Percentiles rank a stretch among this genome's conserved stretches.
Conservation (phyloP, 768 basidiomycete species). For the Pleurotus citrinopileatus region DNA sequence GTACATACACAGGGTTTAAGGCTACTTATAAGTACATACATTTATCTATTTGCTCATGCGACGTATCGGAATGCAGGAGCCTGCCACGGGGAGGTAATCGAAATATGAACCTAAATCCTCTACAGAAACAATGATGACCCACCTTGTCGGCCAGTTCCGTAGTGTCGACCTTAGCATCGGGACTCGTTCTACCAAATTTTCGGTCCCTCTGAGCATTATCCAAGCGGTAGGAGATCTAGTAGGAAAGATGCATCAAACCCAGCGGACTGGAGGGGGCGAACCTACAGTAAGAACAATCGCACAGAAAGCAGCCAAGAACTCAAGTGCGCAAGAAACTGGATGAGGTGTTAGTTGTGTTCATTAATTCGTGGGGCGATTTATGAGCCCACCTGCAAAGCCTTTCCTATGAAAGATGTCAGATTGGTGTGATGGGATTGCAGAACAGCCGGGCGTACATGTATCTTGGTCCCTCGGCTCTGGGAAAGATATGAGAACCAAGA, state of each 20-base stretch:
- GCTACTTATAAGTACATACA: too few relatives aligned
- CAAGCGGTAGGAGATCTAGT: conserved; percentile 57
- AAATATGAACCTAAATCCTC: background rate
- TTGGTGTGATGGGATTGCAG: background rate
- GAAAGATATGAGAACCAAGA: conserved; percentile 75
- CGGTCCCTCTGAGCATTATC: conserved; percentile 59
- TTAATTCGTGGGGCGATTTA: background rate
- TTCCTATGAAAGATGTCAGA: conserved; percentile 31
- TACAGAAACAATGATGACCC: conserved; percentile 12
- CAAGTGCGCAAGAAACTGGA: conserved; percentile 46
- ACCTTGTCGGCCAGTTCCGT: conserved; percentile 67
- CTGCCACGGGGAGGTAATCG: conserved; percentile 26
- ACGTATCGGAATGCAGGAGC: conserved; percentile 63
- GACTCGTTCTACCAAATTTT: conserved; percentile 47
- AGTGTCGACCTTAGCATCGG: conserved; percentile 53
- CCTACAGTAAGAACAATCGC: conserved; percentile 50
- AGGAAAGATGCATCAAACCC: background rate
- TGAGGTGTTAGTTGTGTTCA: background rate
- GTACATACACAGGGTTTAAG: too few relatives aligned
- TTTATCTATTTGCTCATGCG: conserved; percentile 16
- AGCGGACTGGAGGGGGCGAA: background rate
- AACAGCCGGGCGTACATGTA: conserved; percentile 49
- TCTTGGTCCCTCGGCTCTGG: conserved; percentile 55
- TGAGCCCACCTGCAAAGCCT: conserved; percentile 51
- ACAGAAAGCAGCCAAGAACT: conserved; percentile 54